phyloP scores from a whole-genome alignment of 345 rosid species.

The Citrus trifoliata region DNA sequence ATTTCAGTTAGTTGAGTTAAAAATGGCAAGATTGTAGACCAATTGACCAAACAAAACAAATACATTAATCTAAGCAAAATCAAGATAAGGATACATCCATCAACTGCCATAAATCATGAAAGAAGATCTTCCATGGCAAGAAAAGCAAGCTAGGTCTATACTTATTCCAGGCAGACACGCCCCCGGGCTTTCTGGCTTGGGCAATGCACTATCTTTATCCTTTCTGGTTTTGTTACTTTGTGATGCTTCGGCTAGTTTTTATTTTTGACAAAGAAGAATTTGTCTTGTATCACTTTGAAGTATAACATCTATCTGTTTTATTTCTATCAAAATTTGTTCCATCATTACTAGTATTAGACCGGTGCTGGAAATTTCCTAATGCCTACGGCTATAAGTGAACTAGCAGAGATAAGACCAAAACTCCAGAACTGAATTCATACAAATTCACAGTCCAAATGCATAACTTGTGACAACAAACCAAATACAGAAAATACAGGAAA shows the following conservation, averaged over 20 bases:
- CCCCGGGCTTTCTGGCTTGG: background rate
- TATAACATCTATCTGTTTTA: background rate
- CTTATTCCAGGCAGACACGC: background rate
- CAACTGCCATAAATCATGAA: background rate
- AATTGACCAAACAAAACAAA: background rate
- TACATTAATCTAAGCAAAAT: background rate
- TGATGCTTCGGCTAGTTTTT: background rate
- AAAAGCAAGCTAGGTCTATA: background rate
- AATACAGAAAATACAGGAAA: background rate
- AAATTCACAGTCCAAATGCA: background rate
- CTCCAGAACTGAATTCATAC: background rate
- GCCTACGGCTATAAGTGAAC: background rate
- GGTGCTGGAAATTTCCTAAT: background rate
- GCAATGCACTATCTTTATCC: background rate
- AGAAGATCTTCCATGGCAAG: background rate
- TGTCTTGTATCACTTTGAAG: background rate
- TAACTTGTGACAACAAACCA: constrained; percentile 4
- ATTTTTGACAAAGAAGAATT: background rate
- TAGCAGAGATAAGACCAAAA: background rate
- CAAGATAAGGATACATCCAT: background rate
- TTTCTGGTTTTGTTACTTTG: background rate
- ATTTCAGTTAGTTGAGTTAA: background rate
- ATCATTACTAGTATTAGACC: background rate
- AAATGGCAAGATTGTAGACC: background rate
- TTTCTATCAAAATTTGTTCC: background rate